phyloP scores from a whole-genome alignment of 768 basidiomycete genomes.

The Lentinus tigrinus region DNA sequence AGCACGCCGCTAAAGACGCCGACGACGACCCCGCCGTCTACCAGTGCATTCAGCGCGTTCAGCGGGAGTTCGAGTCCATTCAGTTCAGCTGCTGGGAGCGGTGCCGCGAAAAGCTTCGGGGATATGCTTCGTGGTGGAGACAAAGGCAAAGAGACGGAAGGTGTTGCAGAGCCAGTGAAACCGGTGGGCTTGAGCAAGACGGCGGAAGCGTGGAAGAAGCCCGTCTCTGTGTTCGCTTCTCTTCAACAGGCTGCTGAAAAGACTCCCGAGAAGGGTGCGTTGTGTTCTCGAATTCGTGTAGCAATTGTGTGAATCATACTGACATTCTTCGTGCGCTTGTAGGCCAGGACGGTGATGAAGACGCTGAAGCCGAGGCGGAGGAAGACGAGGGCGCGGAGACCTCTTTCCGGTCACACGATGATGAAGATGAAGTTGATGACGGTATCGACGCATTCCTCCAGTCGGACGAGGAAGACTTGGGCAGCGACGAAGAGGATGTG shows the following conservation, averaged over 20 bases:
- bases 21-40: slow-evolving; percentile 25
- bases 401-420: not conserved
- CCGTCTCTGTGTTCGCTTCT: slow-evolving; percentile 19
- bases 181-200: slow-evolving; percentile 3
- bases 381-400: slow-evolving; percentile 8
- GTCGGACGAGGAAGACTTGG: slow-evolving; percentile 28
- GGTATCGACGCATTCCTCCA: slow-evolving; percentile 25
- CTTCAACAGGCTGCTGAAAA: slow-evolving; percentile 1
- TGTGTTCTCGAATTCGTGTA: not conserved
- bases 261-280: not conserved
- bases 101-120: slow-evolving; percentile 51
- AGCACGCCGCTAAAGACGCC: slow-evolving; percentile 20
- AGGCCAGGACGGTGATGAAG: slow-evolving; percentile 10
- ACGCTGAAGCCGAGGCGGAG: slow-evolving; percentile 1
- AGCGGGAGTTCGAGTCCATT: slow-evolving; percentile 38
- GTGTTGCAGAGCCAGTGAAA: no score
- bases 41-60: slow-evolving; percentile 42
- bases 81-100: slow-evolving; percentile 33
- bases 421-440: slow-evolving; percentile 20
- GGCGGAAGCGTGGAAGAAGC: slow-evolving; percentile 17
- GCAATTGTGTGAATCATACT: not conserved
- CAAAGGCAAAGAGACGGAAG: not conserved
- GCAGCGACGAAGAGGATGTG: slow-evolving; percentile 22
- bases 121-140: slow-evolving; percentile 48
- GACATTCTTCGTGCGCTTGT: not conserved